phyloP scores from a whole-genome alignment of 441 rosid genomes.

The Aleurites moluccanus region DNA sequence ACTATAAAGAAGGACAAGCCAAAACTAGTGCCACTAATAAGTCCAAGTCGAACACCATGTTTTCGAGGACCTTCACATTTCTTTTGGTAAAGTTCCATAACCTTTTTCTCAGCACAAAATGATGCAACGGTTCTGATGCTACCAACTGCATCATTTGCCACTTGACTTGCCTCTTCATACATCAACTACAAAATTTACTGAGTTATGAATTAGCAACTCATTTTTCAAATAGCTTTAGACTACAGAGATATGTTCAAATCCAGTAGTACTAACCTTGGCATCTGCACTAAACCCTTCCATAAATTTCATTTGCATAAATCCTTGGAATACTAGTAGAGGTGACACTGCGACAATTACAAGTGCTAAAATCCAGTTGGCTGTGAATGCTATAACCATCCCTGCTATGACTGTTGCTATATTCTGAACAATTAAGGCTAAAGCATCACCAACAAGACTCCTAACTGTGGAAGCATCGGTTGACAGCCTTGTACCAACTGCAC shows the following conservation, averaged over 20 bases:
- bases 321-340: slow-evolving; percentile 50
- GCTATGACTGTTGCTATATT: slow-evolving; percentile 47
- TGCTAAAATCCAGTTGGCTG: slow-evolving; percentile 65
- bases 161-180: slow-evolving; percentile 72
- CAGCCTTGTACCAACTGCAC: slow-evolving; percentile 67
- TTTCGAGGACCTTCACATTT: slow-evolving; percentile 58
- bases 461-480: slow-evolving; percentile 63
- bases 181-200: slow-evolving; percentile 30
- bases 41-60: slow-evolving; percentile 47
- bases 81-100: slow-evolving; percentile 54
- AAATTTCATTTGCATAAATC: slow-evolving; percentile 47
- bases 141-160: slow-evolving; percentile 61
- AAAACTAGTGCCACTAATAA: slow-evolving; percentile 55
- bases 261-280: slow-evolving; percentile 45
- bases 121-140: slow-evolving; percentile 66
- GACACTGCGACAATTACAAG: slow-evolving; percentile 44
- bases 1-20: slow-evolving; percentile 57
- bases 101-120: slow-evolving; percentile 64
- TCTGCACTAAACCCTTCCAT: slow-evolving; percentile 68
- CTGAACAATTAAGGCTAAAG: slow-evolving; percentile 56
- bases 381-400: slow-evolving; percentile 59
- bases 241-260: no score
- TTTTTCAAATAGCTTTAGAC: no score
- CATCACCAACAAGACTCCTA: slow-evolving; percentile 60
- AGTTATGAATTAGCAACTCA: no score